Percentiles rank a stretch among this genome's conserved stretches.
These are phyloP conservation scores for Nicotiana undulata DNA, from an alignment of 257 asterid genomes.

Conservation along the genomic window DNA sequence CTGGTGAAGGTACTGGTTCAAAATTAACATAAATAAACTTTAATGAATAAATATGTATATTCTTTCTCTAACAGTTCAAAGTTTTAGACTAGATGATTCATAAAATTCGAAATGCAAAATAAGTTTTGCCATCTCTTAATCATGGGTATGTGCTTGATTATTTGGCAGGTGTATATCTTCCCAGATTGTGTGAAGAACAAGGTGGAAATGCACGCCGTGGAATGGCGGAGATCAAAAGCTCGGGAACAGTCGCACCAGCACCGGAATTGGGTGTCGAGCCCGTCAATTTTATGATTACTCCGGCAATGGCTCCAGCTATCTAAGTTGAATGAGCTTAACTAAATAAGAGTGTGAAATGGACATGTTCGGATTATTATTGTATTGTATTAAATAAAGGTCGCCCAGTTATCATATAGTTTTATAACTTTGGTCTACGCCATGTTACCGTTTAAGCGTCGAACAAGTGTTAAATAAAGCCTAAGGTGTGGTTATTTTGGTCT, in stretches of 20 bases:
- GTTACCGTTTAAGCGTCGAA: too few relatives aligned
- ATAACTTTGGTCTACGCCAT: too few relatives aligned
- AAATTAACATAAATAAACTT: too few relatives aligned
- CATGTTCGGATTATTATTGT: background rate
- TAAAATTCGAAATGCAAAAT: too few relatives aligned
- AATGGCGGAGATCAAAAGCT: conserved; percentile 61
- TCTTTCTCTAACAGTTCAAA: too few relatives aligned
- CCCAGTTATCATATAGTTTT: background rate
- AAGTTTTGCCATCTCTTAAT: background rate
- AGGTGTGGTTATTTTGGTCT: too few relatives aligned
- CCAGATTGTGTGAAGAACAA: conserved; percentile 49
- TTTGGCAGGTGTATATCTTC: conserved; percentile 53
- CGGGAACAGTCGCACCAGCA: conserved; percentile 39
- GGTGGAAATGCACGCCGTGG: conserved; percentile 39
- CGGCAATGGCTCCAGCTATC: conserved; percentile 29
- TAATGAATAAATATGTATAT: too few relatives aligned
- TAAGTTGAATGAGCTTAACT: background rate
- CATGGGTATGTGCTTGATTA: background rate
- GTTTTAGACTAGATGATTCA: too few relatives aligned
- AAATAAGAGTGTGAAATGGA: background rate
- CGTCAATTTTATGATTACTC: conserved; percentile 18
- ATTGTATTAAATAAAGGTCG: background rate
- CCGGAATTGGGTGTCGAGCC: conserved; percentile 25
- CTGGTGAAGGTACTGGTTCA: conserved; percentile 49
- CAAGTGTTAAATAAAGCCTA: too few relatives aligned